Percentiles rank a stretch among this genome's conserved stretches.
phyloP scores from a whole-genome alignment of 768 basidiomycete genomes.

The Boletus pseudo-olivaceus region DNA sequence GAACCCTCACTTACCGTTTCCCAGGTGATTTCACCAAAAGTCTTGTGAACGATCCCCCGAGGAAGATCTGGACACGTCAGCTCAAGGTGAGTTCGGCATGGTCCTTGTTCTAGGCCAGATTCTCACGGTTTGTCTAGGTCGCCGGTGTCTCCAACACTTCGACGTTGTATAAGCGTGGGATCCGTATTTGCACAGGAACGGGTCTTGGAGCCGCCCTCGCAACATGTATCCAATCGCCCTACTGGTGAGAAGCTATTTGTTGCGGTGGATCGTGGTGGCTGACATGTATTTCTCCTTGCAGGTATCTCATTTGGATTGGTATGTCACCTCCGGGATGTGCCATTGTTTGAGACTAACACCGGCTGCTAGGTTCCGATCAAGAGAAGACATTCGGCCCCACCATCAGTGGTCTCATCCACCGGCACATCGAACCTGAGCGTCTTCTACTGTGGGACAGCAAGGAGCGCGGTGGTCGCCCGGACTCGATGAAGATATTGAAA shows the following conservation, averaged over 20 bases:
- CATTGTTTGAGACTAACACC: slow-evolving; percentile 8
- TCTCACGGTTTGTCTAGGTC: slow-evolving; percentile 41
- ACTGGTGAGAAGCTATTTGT: slow-evolving; percentile 47
- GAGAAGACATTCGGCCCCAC: slow-evolving; percentile 83
- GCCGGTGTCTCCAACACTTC: slow-evolving; percentile 82
- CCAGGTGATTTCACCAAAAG: slow-evolving; percentile 71
- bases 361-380: slow-evolving; percentile 64
- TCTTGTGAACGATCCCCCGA: slow-evolving; percentile 67
- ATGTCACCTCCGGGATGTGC: slow-evolving; percentile 14
- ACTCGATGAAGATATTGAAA: slow-evolving; percentile 71
- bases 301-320: slow-evolving; percentile 82
- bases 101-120: slow-evolving; percentile 1
- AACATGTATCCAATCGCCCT: slow-evolving; percentile 71
- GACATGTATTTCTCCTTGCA: slow-evolving; percentile 23
- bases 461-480: slow-evolving; percentile 67
- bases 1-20: neutral
- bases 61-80: slow-evolving; percentile 73
- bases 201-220: slow-evolving; percentile 78
- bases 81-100: slow-evolving; percentile 50
- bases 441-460: slow-evolving; percentile 78
- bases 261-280: neutral
- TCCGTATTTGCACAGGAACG: slow-evolving; percentile 80
- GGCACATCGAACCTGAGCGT: slow-evolving; percentile 70
- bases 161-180: slow-evolving; percentile 72
- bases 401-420: slow-evolving; percentile 67